A percentile compares a stretch with the other conserved stretches of the same genome.
Evolutionary conservation across 1,139 yeast species (phyloP).

Genomic region (Blastobotrys aristatus): DNA sequence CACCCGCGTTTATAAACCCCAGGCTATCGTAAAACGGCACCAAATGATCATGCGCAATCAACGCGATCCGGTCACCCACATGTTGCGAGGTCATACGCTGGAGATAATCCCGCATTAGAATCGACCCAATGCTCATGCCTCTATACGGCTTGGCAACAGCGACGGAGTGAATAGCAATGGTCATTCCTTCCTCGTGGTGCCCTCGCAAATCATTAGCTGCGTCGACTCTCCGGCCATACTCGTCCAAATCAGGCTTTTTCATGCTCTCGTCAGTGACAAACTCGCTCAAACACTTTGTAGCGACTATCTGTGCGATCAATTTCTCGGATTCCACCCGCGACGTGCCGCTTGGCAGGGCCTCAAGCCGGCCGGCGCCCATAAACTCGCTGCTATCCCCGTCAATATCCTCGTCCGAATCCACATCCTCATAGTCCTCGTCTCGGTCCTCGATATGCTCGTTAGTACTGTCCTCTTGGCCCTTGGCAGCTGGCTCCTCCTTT

Average conservation of each 20-base stretch:
- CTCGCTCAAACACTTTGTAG: slow-evolving; percentile 59
- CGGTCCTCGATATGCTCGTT: slow-evolving; percentile 6
- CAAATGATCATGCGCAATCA: slow-evolving; percentile 66
- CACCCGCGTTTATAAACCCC: slow-evolving; percentile 67
- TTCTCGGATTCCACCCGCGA: slow-evolving; percentile 46
- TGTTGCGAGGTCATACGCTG: slow-evolving; percentile 86
- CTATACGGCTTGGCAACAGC: slow-evolving; percentile 76
- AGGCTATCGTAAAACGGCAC: slow-evolving; percentile 73
- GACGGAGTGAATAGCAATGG: slow-evolving; percentile 78
- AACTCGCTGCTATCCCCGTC: slow-evolving; percentile 24
- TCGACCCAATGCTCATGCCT: slow-evolving; percentile 75
- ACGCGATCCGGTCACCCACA: slow-evolving; percentile 70
- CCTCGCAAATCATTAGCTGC: slow-evolving; percentile 45
- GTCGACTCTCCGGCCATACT: slow-evolving; percentile 25
- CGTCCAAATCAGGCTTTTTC: slow-evolving; percentile 48
- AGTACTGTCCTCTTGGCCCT: slow-evolving; percentile 45
- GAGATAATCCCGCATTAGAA: slow-evolving; percentile 80
- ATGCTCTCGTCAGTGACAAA: slow-evolving; percentile 61
- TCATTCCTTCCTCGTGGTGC: slow-evolving; percentile 69
- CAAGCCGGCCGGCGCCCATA: slow-evolving; percentile 22
- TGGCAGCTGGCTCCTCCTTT: not conserved
- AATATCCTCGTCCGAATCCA: slow-evolving; percentile 24
- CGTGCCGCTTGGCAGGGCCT: slow-evolving; percentile 42
- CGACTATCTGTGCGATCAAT: slow-evolving; percentile 78
- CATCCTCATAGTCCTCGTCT: slow-evolving; percentile 17